A percentile compares a stretch with the other conserved stretches of the same genome.
These are phyloP conservation scores for Pisolithus albus DNA, from an alignment of 768 basidiomycete species.

Conservation along the genomic window DNA sequence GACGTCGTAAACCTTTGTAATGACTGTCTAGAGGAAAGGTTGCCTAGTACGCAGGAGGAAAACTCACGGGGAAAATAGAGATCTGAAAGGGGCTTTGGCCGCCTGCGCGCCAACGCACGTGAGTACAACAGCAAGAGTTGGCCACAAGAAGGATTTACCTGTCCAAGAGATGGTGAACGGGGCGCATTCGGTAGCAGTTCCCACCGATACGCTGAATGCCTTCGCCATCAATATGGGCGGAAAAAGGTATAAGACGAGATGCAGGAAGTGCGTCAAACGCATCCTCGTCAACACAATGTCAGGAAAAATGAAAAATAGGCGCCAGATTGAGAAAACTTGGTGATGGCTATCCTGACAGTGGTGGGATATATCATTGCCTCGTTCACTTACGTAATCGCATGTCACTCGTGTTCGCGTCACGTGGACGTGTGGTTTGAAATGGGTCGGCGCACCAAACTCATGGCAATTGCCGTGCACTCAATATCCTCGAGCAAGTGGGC, in stretches of 20 bases:
- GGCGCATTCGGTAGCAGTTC: constrained; percentile 53
- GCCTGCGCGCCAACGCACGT: constrained; percentile 30
- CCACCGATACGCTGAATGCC: constrained; percentile 45
- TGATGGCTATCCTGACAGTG: too few relatives aligned
- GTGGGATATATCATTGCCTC: too few relatives aligned
- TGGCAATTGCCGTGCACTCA: constrained; percentile 20
- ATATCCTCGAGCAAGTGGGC: background rate
- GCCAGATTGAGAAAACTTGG: background rate
- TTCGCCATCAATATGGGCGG: constrained; percentile 14
- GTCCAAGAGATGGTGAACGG: constrained; percentile 54
- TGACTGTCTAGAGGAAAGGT: constrained; percentile 4
- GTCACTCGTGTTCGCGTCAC: background rate
- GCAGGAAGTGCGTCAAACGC: constrained; percentile 21
- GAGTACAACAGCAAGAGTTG: background rate
- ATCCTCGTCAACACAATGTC: constrained; percentile 19
- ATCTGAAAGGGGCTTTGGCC: constrained; percentile 49
- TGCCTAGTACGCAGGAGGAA: background rate
- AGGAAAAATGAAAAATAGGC: constrained; percentile 4
- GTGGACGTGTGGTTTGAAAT: constrained; percentile 4
- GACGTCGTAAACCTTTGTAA: constrained; percentile 42
- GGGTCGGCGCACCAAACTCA: constrained; percentile 24
- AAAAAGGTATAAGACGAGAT: constrained; percentile 15
- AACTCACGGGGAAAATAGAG: constrained; percentile 45
- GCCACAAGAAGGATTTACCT: constrained; percentile 36
- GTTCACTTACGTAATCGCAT: background rate